Evolutionary conservation across 345 rosid species (phyloP), one percentile per base, ranked within the genome.

Genomic region (Capsella bursapastoris): DNA sequence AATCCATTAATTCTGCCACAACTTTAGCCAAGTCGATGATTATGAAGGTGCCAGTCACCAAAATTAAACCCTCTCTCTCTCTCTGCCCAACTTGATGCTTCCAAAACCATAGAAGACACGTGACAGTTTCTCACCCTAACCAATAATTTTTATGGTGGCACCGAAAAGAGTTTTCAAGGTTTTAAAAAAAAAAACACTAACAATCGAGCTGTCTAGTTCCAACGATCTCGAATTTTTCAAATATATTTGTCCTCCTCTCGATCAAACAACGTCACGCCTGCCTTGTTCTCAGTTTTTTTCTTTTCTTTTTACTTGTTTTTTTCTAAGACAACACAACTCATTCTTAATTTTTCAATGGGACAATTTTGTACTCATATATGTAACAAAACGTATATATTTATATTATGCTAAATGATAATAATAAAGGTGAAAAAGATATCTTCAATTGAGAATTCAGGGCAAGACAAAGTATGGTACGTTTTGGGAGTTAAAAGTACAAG

Each of bases 1-100:
- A 69, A 57, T 44, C 56, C 65, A 57, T 57, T 57, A 69, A 57
- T 57, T 35, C 45, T 9, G 3, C 56, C 56, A 31, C 64, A 69
- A 69, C 44, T 25, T 57, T 48, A 45, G 64, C 41, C 65, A 69
- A 32, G 34, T 69, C 6, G 45, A 31, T 44, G 45, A 31, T 44
- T 12, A 44, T 45, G 64, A 69, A 11, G 12, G 14, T 56, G n/a
- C 9, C 9, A 16, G 64, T 40, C 27, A 57, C 45, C 41, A 29
- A 31, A 22, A 56, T 44, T 43, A 5, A 28, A 7, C 71, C 38
- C 9, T 66, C 38, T 66, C 38, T 66, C 38, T 66, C 38, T 37
- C 27, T 2, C 49, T 52, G 37, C 60, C 60, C 16, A 66, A 53
- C 31, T 15, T 41, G 22, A 28, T 43, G 64, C 73, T 56, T 57